A percentile compares a stretch with the other conserved stretches of the same genome.
phyloP scores from a whole-genome alignment of 345 rosid species.

The Brassica juncea region DNA sequence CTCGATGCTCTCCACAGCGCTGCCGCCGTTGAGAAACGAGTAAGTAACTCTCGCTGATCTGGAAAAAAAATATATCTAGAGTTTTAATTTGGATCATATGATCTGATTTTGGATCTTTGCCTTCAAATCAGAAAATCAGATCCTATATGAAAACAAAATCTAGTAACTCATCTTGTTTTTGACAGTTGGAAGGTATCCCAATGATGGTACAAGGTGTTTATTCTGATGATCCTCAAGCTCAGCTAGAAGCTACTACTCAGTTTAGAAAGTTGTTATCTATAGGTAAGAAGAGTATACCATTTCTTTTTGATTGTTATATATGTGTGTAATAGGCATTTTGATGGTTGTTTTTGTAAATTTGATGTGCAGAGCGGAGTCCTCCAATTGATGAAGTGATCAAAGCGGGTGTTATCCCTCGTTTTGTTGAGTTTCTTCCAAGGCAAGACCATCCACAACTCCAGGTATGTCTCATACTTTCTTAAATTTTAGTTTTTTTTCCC shows the following conservation, averaged over 20 bases:
- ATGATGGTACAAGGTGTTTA: slow-evolving; percentile 76
- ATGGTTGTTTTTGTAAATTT: slow-evolving; percentile 19
- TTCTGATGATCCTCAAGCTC: slow-evolving; percentile 63
- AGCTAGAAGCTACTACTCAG: slow-evolving; percentile 76
- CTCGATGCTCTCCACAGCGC: slow-evolving; percentile 52
- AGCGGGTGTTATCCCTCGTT: slow-evolving; percentile 76
- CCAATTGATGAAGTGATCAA: slow-evolving; percentile 91
- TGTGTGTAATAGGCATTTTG: slow-evolving; percentile 5
- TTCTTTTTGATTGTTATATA: slow-evolving; percentile 14
- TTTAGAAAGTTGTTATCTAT: slow-evolving; percentile 81
- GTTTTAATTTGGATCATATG: slow-evolving; percentile 10
- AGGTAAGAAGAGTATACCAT: slow-evolving; percentile 42
- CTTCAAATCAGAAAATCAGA: background rate
- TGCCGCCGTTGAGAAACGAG: slow-evolving; percentile 71
- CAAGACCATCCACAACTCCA: slow-evolving; percentile 77
- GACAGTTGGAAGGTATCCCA: slow-evolving; percentile 76
- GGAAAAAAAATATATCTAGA: background rate
- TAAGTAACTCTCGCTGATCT: slow-evolving; percentile 29
- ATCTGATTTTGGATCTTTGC: slow-evolving; percentile 29
- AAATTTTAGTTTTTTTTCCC: slow-evolving; percentile 8
- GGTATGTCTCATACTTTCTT: slow-evolving; percentile 42
- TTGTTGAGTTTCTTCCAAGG: slow-evolving; percentile 81
- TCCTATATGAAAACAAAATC: background rate
- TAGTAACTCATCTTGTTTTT: background rate
- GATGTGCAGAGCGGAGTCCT: slow-evolving; percentile 69